Evolutionary conservation across 768 basidiomycete species (phyloP), one percentile per base, ranked within the genome.

Genomic region (Trametes punicea): DNA sequence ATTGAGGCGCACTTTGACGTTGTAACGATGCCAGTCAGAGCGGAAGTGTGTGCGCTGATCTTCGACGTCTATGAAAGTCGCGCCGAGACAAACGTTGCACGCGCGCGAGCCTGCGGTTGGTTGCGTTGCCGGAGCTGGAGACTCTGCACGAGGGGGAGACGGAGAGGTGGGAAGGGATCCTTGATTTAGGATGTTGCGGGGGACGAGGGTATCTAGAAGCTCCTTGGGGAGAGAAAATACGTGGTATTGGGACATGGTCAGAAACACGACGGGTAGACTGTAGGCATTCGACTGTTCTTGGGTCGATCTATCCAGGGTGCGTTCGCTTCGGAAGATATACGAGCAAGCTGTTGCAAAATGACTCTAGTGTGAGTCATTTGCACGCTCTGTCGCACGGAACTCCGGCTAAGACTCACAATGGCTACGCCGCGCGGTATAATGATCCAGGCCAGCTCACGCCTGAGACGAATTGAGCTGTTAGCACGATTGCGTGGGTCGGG

Each of bases 1-100:
- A 47, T 77, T 73, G 46, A 93, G 73, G 53, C 85, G 84, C 44
- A 82, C 79, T 72, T 96, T 97, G 62, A 94, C 90, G 69, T 98
- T 98, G 74, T 96, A 98, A 55, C 94, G 82, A 78, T 99, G 96
- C 97, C 96, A 98, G 71, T 99, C 96, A 9, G 90, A 91, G 62
- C 85, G 84, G 69, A 90, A 97, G 71, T 98, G 96, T 1, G 74
- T 69, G 47, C 94, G 79, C 64, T 98, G 93, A 56, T 88, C 89
- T 30, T 88, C 83, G 6, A 98, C 80, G 55, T 87, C 84, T 11
- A 74, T 61, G 61, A 98, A 98, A 0, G 72, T 64, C 2, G 81
- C 78, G 4, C 84, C 88, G 16, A 83, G 75, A 64, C 91, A 93
- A 46, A 92, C 73, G 48, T 81, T 87, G 67, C 90, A 93, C 0